Evolutionary conservation across 2,329 filamentous ascomycete species (phyloP).

Genomic region (Cladophialophora carrionii): DNA sequence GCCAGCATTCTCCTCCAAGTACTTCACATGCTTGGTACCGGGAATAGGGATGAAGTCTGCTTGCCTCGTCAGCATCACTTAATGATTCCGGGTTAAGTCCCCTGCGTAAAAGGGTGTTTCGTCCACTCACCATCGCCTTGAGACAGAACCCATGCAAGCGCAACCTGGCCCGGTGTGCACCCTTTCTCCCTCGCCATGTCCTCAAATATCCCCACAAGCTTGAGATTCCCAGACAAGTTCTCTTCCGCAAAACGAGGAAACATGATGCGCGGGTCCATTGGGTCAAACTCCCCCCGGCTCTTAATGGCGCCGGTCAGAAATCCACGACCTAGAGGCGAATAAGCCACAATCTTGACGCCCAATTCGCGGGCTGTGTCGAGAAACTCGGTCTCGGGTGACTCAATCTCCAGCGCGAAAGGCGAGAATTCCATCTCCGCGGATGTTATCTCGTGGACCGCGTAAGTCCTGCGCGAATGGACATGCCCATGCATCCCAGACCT

Average conservation of each 20-base stretch:
- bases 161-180: slow-evolving; percentile 60
- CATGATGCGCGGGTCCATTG: slow-evolving; percentile 51
- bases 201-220: slow-evolving; percentile 56
- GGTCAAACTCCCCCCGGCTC: slow-evolving; percentile 46
- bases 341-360: slow-evolving; percentile 49
- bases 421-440: slow-evolving; percentile 61
- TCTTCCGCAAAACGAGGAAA: slow-evolving; percentile 57
- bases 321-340: slow-evolving; percentile 50
- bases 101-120: neutral
- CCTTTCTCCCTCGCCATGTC: slow-evolving; percentile 58
- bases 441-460: slow-evolving; percentile 54
- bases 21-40: slow-evolving; percentile 55
- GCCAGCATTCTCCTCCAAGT: slow-evolving; percentile 51
- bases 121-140: slow-evolving; percentile 52
- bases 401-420: slow-evolving; percentile 56
- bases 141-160: slow-evolving; percentile 65
- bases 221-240: slow-evolving; percentile 61
- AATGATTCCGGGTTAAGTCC: neutral
- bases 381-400: slow-evolving; percentile 41
- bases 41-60: slow-evolving; percentile 63
- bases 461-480: slow-evolving; percentile 53
- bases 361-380: slow-evolving; percentile 41
- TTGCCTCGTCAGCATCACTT: neutral
- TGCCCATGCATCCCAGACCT: slow-evolving; percentile 25
- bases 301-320: slow-evolving; percentile 51